Percentiles rank a stretch among this genome's conserved stretches.
Evolutionary conservation across 371 early-diverging fungal genomes (phyloP).

Genomic region (Mucor piriformis): DNA sequence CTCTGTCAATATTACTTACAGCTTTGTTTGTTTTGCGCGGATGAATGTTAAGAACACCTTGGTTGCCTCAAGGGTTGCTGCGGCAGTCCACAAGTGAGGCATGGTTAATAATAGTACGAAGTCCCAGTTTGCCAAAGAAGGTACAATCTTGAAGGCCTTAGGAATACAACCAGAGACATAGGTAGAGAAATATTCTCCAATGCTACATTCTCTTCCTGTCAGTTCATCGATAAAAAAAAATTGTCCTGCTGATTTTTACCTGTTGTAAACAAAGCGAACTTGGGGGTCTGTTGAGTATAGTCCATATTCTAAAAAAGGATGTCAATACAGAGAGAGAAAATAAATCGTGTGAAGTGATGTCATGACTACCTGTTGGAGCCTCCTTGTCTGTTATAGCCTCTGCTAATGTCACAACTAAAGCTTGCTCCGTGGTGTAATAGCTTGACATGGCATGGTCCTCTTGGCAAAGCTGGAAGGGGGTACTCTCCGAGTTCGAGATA

Average conservation of each 20-base stretch:
- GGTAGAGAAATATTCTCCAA: slow-evolving; percentile 82
- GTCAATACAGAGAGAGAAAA: too few relatives aligned
- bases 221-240: too few relatives aligned
- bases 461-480: too few relatives aligned
- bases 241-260: too few relatives aligned
- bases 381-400: too few relatives aligned
- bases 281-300: background rate
- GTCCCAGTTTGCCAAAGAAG: slow-evolving; percentile 90
- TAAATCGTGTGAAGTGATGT: too few relatives aligned
- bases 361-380: background rate
- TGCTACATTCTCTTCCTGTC: too few relatives aligned
- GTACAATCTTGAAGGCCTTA: slow-evolving; percentile 96
- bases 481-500: too few relatives aligned
- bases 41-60: slow-evolving; percentile 91
- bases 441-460: too few relatives aligned
- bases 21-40: slow-evolving; percentile 86
- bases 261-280: slow-evolving; percentile 89
- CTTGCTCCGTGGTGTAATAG: too few relatives aligned
- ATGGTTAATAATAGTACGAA: slow-evolving; percentile 87
- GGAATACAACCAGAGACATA: slow-evolving; percentile 91
- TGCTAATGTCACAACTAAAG: too few relatives aligned
- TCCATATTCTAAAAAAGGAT: background rate
- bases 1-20: too few relatives aligned
- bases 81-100: slow-evolving; percentile 92
- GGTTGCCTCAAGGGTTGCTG: slow-evolving; percentile 92